These are phyloP conservation scores for Oenanthe javanica DNA, from an alignment of 140 eudicot species.

Conservation along the genomic window DNA sequence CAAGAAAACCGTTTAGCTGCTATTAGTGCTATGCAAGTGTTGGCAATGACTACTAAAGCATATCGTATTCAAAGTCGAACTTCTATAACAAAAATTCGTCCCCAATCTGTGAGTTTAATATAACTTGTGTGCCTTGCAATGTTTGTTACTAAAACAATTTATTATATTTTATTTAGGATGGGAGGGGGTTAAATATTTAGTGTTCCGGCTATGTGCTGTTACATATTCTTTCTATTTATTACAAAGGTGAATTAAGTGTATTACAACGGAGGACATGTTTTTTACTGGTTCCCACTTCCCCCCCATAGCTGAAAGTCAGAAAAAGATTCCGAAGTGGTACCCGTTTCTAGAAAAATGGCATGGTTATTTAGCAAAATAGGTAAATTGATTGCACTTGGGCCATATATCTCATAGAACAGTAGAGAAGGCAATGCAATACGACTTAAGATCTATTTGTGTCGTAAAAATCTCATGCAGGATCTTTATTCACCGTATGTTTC, in stretches of 20 bases:
- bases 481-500: no score
- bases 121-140: background rate
- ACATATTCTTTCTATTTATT: background rate
- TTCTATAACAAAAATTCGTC: conserved; percentile 35
- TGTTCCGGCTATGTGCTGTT: background rate
- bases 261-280: background rate
- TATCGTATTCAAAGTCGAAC: conserved; percentile 95
- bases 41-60: conserved; percentile 90
- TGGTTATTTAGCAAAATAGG: background rate
- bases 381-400: background rate
- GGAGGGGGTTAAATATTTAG: background rate
- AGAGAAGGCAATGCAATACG: background rate
- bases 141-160: background rate
- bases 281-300: background rate
- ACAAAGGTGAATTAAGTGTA: no score
- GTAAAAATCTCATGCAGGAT: no score
- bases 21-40: conserved; percentile 97
- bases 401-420: background rate
- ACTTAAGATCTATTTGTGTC: background rate
- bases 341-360: background rate
- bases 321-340: background rate
- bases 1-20: conserved; percentile 88
- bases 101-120: conserved; percentile 43
- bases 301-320: background rate
- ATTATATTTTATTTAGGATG: background rate